Evolutionary conservation across 129 eudicot species (phyloP).

Genomic region (Gnaphalium uliginosum): DNA sequence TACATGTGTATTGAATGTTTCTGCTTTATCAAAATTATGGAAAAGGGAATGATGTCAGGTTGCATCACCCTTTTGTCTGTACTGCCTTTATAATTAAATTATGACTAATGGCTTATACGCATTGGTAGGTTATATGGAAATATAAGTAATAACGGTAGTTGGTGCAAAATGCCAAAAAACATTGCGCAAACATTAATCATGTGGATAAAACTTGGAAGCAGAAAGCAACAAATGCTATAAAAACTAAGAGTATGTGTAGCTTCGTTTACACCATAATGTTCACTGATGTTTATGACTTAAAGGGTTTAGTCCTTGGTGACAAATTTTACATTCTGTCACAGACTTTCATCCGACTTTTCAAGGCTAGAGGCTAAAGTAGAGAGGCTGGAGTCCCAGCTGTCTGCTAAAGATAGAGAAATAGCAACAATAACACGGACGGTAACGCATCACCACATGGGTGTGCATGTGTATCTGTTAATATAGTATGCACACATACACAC

Average conservation of each 20-base stretch:
- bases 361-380: constrained; percentile 89
- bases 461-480: neutral
- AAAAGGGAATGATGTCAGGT: constrained; percentile 10
- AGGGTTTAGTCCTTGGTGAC: neutral
- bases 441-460: constrained; percentile 2
- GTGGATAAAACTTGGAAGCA: neutral
- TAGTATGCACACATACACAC: too few species aligned
- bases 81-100: neutral
- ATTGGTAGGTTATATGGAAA: neutral
- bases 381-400: constrained; percentile 75
- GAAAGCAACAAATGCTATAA: constrained; percentile 16
- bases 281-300: constrained; percentile 11
- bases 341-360: constrained; percentile 84
- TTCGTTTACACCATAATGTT: neutral
- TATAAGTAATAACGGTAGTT: neutral
- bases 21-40: neutral
- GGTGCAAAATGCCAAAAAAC: constrained; percentile 5
- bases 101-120: neutral
- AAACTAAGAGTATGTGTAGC: constrained; percentile 19
- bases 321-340: constrained; percentile 24
- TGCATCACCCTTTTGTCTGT: neutral
- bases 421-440: constrained; percentile 91
- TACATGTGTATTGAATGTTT: neutral
- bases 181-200: neutral
- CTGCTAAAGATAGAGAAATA: constrained; percentile 92